A percentile compares a stretch with the other conserved stretches of the same genome.
phyloP scores from a whole-genome alignment of 495 filamentous ascomycete species.

The Clohesyomyces aquaticus region DNA sequence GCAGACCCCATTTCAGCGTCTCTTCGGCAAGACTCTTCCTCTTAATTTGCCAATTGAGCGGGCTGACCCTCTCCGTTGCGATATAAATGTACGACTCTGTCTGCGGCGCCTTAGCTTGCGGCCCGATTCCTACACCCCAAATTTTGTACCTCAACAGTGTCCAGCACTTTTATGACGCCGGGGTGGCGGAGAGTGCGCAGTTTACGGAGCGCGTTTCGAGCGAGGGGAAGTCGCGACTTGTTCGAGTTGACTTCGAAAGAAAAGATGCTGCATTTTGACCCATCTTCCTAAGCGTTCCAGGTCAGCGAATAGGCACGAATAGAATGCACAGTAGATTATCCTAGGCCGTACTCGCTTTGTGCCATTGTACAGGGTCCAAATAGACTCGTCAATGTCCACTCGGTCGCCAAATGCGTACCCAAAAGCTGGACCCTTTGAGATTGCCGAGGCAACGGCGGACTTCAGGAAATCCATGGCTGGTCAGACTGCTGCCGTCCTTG shows the following conservation, averaged over 20 bases:
- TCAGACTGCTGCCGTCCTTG: neutral
- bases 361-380: conserved; percentile 92
- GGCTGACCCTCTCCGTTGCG: conserved; percentile 85
- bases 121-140: conserved; percentile 2
- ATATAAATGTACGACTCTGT: conserved; percentile 94
- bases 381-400: conserved; percentile 83
- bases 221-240: conserved; percentile 77
- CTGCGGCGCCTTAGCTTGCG: conserved; percentile 52
- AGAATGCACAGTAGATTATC: conserved; percentile 3
- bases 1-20: conserved; percentile 93
- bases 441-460: conserved; percentile 93
- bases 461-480: conserved; percentile 90
- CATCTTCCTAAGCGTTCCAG: conserved; percentile 70
- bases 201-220: conserved; percentile 90
- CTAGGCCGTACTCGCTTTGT: conserved; percentile 72
- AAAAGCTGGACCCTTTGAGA: conserved; percentile 89
- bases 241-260: conserved; percentile 85
- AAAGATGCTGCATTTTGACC: conserved; percentile 92
- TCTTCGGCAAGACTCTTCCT: conserved; percentile 82
- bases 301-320: conserved; percentile 18
- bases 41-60: conserved; percentile 83
- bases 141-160: conserved; percentile 80
- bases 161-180: conserved; percentile 87
- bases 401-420: conserved; percentile 90
- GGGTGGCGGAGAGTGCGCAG: conserved; percentile 90